These are phyloP conservation scores for Russula sp. DNA, from an alignment of 768 basidiomycete genomes.

Conservation along the genomic window DNA sequence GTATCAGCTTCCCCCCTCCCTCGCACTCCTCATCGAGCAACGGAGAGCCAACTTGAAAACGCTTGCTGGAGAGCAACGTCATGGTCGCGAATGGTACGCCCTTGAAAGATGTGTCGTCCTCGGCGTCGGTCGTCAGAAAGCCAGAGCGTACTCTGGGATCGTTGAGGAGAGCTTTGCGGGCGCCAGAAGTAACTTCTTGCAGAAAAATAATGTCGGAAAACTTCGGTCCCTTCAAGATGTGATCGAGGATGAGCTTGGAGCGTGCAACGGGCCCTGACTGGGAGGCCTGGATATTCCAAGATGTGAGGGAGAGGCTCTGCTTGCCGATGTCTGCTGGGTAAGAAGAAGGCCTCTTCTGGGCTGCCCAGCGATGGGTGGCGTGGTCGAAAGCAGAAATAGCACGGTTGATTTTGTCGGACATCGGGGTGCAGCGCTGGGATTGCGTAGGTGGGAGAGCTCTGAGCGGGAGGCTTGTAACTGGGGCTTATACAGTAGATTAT, in stretches of 20 bases:
- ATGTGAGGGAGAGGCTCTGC: no score
- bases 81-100: conserved; percentile 1
- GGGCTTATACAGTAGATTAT: no score
- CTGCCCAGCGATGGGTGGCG: no score
- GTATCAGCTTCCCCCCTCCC: background rate
- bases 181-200: conserved; percentile 1
- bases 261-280: conserved; percentile 28
- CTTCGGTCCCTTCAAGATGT: background rate
- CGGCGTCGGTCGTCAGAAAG: no score
- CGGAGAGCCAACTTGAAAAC: background rate
- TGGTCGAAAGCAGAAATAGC: no score
- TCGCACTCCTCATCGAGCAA: background rate
- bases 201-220: background rate
- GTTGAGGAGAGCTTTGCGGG: background rate
- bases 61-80: conserved; percentile 3
- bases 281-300: conserved; percentile 33
- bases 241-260: conserved; percentile 27
- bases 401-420: no score
- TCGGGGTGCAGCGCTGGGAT: no score
- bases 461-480: no score
- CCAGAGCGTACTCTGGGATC: background rate
- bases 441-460: no score
- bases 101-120: conserved; percentile 2
- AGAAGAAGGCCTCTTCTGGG: no score
- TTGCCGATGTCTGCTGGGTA: no score